Evolutionary conservation across 192 early-diverging fungal species (phyloP).

Genomic region (Umbelopsis sp.): DNA sequence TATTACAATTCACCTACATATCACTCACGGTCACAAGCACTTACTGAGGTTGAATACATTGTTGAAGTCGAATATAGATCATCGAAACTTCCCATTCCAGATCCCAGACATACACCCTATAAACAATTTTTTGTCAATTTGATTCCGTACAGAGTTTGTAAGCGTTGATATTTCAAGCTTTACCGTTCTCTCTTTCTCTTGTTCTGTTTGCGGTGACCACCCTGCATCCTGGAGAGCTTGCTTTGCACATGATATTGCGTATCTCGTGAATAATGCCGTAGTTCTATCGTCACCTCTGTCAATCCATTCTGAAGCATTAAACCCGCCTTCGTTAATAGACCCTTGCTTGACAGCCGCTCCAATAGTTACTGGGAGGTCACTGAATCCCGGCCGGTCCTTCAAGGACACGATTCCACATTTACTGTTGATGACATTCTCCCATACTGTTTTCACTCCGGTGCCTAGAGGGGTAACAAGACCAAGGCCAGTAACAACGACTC

Average conservation of each 20-base stretch:
- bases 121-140: background rate
- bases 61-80: constrained; percentile 68
- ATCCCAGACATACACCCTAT: constrained; percentile 92
- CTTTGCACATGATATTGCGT: constrained; percentile 77
- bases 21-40: background rate
- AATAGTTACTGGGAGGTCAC: constrained; percentile 72
- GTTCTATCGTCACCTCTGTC: constrained; percentile 72
- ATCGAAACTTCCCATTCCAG: constrained; percentile 90
- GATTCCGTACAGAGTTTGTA: background rate
- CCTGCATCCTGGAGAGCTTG: constrained; percentile 85
- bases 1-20: too few relatives aligned
- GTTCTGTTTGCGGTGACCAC: constrained; percentile 59
- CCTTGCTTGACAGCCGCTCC: constrained; percentile 71
- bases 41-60: constrained; percentile 57
- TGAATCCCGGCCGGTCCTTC: constrained; percentile 48
- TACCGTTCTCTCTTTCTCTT: constrained; percentile 69
- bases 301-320: constrained; percentile 75
- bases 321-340: constrained; percentile 54
- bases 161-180: background rate
- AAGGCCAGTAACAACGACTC: constrained; percentile 96
- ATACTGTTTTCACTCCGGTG: constrained; percentile 68
- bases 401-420: constrained; percentile 80
- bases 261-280: constrained; percentile 87
- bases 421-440: constrained; percentile 72
- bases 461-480: constrained; percentile 92